phyloP scores from a whole-genome alignment of 768 basidiomycete genomes.

The Suillus ampliporus region DNA sequence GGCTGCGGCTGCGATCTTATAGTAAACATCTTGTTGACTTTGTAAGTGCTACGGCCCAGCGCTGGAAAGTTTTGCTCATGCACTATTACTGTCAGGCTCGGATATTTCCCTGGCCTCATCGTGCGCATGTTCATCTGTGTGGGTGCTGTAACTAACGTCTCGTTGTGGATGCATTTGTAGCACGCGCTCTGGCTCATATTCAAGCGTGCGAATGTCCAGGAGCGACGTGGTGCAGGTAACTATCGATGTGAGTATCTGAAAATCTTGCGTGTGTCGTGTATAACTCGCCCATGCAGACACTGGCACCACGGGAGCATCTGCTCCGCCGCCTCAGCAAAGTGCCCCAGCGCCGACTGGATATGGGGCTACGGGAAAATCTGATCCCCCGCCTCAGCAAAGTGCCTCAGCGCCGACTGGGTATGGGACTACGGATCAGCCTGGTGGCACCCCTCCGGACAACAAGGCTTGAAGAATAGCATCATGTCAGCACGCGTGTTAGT shows the following conservation, averaged over 20 bases:
- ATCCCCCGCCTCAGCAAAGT: too few relatives aligned
- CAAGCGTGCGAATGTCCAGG: conserved; percentile 80
- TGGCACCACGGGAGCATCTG: conserved; percentile 28
- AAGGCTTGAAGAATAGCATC: not conserved
- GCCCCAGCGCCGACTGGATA: not conserved
- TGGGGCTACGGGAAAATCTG: not conserved
- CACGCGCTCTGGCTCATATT: conserved; percentile 91
- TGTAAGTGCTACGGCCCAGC: conserved; percentile 50
- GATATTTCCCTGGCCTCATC: conserved; percentile 70
- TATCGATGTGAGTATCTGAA: conserved; percentile 62
- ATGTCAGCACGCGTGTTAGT: not conserved
- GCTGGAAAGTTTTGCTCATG: not conserved
- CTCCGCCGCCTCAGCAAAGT: conserved; percentile 16
- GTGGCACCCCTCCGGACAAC: not conserved
- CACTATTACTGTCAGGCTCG: conserved; percentile 51
- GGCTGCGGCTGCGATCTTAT: conserved; percentile 86
- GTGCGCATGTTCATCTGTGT: conserved; percentile 33
- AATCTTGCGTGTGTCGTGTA: not conserved
- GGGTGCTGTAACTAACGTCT: not conserved
- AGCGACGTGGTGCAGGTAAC: conserved; percentile 69
- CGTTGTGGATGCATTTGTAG: conserved; percentile 29
- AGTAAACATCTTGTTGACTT: conserved; percentile 78
- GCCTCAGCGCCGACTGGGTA: not conserved
- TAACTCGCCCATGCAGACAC: conserved; percentile 22
- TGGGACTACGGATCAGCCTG: not conserved